phyloP scores from a whole-genome alignment of 768 basidiomycete genomes.

The Mycena venus region DNA sequence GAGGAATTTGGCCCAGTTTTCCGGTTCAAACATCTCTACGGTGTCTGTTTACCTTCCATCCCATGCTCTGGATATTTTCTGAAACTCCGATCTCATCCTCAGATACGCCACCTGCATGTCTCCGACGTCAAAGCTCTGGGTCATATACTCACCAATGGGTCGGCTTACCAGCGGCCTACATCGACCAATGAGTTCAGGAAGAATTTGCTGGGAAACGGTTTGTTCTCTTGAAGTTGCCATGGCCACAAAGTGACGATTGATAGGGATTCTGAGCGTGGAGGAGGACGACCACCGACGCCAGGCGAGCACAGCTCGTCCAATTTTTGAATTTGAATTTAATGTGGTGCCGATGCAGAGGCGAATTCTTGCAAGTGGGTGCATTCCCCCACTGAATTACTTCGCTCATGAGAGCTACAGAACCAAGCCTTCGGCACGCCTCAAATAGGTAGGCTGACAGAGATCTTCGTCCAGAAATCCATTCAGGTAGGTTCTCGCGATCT shows the following conservation, averaged over 20 bases:
- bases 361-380: background rate
- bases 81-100: background rate
- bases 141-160: background rate
- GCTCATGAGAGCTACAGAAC: background rate
- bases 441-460: background rate
- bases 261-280: background rate
- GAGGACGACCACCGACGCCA: background rate
- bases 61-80: background rate
- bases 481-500: background rate
- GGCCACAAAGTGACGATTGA: background rate
- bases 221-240: background rate
- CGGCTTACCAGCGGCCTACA: background rate
- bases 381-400: background rate
- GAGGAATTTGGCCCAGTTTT: background rate
- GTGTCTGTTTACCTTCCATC: background rate
- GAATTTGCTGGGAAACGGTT: background rate
- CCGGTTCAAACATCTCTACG: background rate
- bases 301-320: background rate
- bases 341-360: background rate
- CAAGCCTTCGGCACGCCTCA: conserved; percentile 3
- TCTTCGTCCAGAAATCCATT: background rate
- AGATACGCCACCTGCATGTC: background rate
- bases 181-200: background rate
- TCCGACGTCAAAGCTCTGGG: background rate
- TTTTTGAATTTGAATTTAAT: background rate